Percentiles rank a stretch among this genome's conserved stretches.
Conservation (phyloP, 1,284 basidiomycete species). For the Leccinum pallidistipes region DNA sequence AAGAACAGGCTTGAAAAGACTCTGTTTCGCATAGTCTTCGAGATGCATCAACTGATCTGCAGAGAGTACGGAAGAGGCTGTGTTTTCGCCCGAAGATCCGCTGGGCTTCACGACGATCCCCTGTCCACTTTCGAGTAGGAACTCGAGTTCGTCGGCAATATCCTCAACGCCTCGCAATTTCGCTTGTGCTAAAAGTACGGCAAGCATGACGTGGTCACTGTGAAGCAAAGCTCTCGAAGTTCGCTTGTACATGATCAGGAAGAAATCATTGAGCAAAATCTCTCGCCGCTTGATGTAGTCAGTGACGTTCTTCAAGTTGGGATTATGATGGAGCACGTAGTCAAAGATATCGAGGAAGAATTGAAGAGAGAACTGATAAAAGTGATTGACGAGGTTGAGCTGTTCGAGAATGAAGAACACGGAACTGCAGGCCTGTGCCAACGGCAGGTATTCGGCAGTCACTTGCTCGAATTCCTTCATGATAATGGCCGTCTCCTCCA, state of each 20-base stretch:
- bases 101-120: slow-evolving; percentile 47
- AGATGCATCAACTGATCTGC: slow-evolving; percentile 74
- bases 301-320: slow-evolving; percentile 77
- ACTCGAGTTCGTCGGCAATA: slow-evolving; percentile 85
- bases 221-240: slow-evolving; percentile 92
- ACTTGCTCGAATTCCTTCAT: slow-evolving; percentile 97
- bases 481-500: slow-evolving; percentile 95
- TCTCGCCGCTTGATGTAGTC: slow-evolving; percentile 77
- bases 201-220: slow-evolving; percentile 92
- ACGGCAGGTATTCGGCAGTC: slow-evolving; percentile 90
- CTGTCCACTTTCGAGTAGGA: slow-evolving; percentile 87
- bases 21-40: slow-evolving; percentile 64
- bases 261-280: slow-evolving; percentile 89
- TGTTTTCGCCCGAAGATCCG: slow-evolving; percentile 37
- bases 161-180: slow-evolving; percentile 81
- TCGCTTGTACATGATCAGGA: slow-evolving; percentile 86
- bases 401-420: slow-evolving; percentile 98
- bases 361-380: slow-evolving; percentile 97
- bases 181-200: slow-evolving; percentile 88
- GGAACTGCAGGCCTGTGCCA: slow-evolving; percentile 95
- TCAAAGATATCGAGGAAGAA: slow-evolving; percentile 99
- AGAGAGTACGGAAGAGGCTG: slow-evolving; percentile 50
- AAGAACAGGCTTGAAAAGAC: slow-evolving; percentile 78
- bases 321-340: slow-evolving; percentile 89
- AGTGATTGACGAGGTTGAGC: slow-evolving; percentile 92